A percentile compares a stretch with the other conserved stretches of the same genome.
Evolutionary conservation across 345 rosid species (phyloP).

Genomic region (Camelina sativa): DNA sequence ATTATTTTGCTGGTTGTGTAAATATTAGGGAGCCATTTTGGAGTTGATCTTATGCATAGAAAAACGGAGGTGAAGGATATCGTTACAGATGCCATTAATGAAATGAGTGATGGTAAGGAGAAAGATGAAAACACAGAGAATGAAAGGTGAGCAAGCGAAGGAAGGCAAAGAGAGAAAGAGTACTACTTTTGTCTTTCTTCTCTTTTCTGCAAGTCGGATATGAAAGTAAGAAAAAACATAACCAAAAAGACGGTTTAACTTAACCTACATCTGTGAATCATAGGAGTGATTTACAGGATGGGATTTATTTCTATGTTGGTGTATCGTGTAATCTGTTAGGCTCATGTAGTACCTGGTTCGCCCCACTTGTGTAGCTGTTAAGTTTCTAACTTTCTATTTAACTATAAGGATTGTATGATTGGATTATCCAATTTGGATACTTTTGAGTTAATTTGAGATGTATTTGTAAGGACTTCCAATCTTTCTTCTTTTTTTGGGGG

Average conservation of each 20-base stretch:
- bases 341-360: constrained; percentile 27
- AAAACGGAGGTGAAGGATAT: constrained; percentile 92
- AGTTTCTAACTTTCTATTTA: constrained; percentile 15
- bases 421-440: too few relatives aligned
- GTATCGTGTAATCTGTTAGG: constrained; percentile 35
- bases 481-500: not conserved
- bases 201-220: not conserved
- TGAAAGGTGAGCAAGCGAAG: constrained; percentile 55
- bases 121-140: too few relatives aligned
- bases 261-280: constrained; percentile 5
- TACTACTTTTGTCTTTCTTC: constrained; percentile 12
- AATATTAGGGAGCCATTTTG: constrained; percentile 73
- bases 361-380: constrained; percentile 25
- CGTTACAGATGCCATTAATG: constrained; percentile 81
- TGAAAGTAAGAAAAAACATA: constrained; percentile 13
- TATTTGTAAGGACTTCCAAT: constrained; percentile 1
- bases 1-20: constrained; percentile 12
- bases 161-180: constrained; percentile 37
- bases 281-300: constrained; percentile 16
- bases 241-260: constrained; percentile 5
- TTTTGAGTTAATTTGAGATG: constrained; percentile 26
- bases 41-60: constrained; percentile 77
- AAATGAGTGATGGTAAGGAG: constrained; percentile 87
- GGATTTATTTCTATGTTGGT: constrained; percentile 23
- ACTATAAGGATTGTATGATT: not conserved